These are phyloP conservation scores for Nigrospora osmanthi DNA, from an alignment of 2,329 filamentous ascomycete genomes.

Conservation along the genomic window DNA sequence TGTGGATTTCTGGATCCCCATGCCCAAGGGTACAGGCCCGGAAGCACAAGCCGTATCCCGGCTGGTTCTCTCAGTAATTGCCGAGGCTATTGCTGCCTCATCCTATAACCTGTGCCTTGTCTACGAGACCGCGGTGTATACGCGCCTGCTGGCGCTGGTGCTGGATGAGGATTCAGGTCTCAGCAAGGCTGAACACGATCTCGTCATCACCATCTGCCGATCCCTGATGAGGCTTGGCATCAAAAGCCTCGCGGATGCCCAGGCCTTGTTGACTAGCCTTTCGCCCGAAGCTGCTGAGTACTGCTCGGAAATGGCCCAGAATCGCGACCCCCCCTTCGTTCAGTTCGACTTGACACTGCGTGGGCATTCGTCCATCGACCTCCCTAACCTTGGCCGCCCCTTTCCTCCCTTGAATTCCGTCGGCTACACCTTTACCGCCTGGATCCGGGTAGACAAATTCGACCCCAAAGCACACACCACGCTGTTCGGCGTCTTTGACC, in stretches of 20 bases:
- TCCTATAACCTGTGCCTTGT: constrained; percentile 62
- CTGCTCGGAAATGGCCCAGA: constrained; percentile 64
- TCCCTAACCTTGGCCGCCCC: constrained; percentile 72
- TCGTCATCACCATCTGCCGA: constrained; percentile 60
- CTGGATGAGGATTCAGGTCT: constrained; percentile 47
- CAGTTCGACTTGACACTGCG: constrained; percentile 88
- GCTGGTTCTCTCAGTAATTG: constrained; percentile 57
- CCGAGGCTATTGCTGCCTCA: constrained; percentile 50
- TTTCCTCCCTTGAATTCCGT: constrained; percentile 74
- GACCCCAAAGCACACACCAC: constrained; percentile 84
- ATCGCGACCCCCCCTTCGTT: constrained; percentile 74
- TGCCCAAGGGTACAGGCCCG: constrained; percentile 38
- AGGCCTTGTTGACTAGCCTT: constrained; percentile 55
- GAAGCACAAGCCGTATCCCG: constrained; percentile 41
- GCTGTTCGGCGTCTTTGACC: constrained; percentile 90
- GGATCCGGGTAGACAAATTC: constrained; percentile 83
- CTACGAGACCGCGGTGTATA: constrained; percentile 65
- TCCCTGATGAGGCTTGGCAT: constrained; percentile 69
- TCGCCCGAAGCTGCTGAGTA: constrained; percentile 57
- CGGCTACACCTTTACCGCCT: constrained; percentile 88
- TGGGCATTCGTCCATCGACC: constrained; percentile 84
- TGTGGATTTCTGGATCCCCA: constrained; percentile 55
- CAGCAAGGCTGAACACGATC: constrained; percentile 44
- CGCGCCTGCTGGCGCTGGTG: constrained; percentile 54
- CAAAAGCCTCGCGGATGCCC: constrained; percentile 73